Conservation (phyloP, 208 protist genomes). For the Naegleria fowleri region DNA sequence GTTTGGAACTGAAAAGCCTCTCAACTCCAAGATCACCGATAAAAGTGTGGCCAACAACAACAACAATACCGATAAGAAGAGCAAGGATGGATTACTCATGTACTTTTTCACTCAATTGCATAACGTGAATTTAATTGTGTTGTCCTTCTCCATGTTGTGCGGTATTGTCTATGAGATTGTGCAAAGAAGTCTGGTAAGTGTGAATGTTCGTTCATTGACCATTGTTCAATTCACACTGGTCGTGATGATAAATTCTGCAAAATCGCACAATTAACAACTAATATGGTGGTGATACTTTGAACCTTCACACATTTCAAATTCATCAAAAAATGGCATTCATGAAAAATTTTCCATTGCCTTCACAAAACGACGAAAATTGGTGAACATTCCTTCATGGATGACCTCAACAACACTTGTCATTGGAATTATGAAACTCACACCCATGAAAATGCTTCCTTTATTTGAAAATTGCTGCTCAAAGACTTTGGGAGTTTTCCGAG, state of each 20-base stretch:
- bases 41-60: background rate
- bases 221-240: too few relatives aligned
- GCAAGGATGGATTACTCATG: background rate
- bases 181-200: background rate
- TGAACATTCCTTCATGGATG: too few relatives aligned
- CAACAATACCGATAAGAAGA: background rate
- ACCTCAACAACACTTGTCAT: too few relatives aligned
- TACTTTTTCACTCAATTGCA: constrained; percentile 2
- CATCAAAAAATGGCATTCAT: too few relatives aligned
- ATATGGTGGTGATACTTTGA: too few relatives aligned
- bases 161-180: background rate
- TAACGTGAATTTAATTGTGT: background rate
- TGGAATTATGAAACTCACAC: too few relatives aligned
- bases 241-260: too few relatives aligned
- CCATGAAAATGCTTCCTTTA: too few relatives aligned
- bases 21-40: background rate
- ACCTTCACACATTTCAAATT: too few relatives aligned
- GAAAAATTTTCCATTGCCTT: too few relatives aligned
- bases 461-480: background rate
- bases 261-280: background rate
- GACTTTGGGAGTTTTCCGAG: background rate
- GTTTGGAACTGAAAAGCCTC: background rate
- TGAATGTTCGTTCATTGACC: background rate
- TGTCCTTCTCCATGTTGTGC: background rate
- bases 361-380: too few relatives aligned